Evolutionary conservation across 768 basidiomycete species (phyloP), one percentile per base, ranked within the genome.

Genomic region (Xerocomellus amylosporus): DNA sequence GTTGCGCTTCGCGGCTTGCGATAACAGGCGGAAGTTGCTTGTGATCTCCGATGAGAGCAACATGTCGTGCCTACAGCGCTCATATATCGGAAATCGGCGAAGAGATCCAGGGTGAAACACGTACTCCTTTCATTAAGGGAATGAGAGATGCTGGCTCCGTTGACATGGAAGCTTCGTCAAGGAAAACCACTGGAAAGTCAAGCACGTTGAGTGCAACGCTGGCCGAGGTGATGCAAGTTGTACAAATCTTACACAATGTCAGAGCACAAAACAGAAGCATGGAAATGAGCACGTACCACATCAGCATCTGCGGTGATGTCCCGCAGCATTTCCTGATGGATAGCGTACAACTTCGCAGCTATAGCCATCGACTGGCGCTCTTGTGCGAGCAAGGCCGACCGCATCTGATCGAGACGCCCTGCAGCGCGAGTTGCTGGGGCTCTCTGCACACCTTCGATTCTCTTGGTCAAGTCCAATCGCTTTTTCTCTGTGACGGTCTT

Each of bases 141-240:
- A 98, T 87, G 51, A 96, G 74, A 19, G 92, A 89, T 22, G 92
- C 87, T 12, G 94, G 93, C 71, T 98, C 94, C 3, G 93, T 96
- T 31, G 90, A 93, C 93, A 97, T 96, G 8, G 90, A 92, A 2
- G 95, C 95, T 71, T 98, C 94, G 65, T 98, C 95, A 14, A 97
- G 72, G 63, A 96, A 94, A 2, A 97, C 93, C 31, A 96, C 82
- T 3, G 94, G 94, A 64, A 97, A 95, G 67, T 97, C 95, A 17
- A 84, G 77, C 8, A 86, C 80, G 55, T 83, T 82, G 50, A 94
- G 71, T 1, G 82, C 77, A 19, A 72, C 68, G 20, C 82, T 84
- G 10, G 85, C 89, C 14, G 91, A 82, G 0, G 89, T 86, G 46
- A 95, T 82, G 66, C 90, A 93, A 4, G 93, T 95, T 13, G 93